Percentiles rank a stretch among this genome's conserved stretches.
Evolutionary conservation across 176 grass and related monocot genomes (phyloP).

Genomic region (Tillandsia fasciculata): DNA sequence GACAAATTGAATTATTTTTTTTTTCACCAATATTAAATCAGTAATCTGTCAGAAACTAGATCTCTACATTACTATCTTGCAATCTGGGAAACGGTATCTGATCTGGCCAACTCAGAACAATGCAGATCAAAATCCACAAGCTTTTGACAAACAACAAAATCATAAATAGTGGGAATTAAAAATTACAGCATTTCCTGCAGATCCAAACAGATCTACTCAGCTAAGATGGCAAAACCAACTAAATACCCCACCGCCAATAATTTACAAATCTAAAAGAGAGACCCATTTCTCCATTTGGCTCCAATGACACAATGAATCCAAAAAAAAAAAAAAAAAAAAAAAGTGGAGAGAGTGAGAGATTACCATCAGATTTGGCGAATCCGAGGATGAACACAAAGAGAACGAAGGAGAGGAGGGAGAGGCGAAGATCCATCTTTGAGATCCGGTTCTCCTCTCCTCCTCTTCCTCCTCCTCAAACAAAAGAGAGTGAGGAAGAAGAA

Average conservation of each 20-base stretch:
- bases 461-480: neutral
- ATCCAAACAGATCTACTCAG: too few species aligned
- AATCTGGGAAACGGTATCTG: too few species aligned
- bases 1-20: too few species aligned
- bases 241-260: neutral
- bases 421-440: conserved; percentile 3
- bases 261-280: neutral
- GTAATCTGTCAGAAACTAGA: too few species aligned
- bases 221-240: too few species aligned
- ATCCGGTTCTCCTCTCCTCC: neutral
- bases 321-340: neutral
- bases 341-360: neutral
- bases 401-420: conserved; percentile 7
- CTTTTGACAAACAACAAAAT: too few species aligned
- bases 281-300: neutral
- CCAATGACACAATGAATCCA: neutral
- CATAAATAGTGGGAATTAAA: too few species aligned
- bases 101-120: too few species aligned
- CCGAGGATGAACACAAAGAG: neutral
- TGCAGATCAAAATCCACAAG: too few species aligned
- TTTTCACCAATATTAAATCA: too few species aligned
- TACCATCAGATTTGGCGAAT: conserved; percentile 15
- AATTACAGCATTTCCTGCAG: too few species aligned
- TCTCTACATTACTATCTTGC: too few species aligned
- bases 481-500: neutral